Evolutionary conservation across 345 rosid species (phyloP).

Genomic region (Iberis pinnata): DNA sequence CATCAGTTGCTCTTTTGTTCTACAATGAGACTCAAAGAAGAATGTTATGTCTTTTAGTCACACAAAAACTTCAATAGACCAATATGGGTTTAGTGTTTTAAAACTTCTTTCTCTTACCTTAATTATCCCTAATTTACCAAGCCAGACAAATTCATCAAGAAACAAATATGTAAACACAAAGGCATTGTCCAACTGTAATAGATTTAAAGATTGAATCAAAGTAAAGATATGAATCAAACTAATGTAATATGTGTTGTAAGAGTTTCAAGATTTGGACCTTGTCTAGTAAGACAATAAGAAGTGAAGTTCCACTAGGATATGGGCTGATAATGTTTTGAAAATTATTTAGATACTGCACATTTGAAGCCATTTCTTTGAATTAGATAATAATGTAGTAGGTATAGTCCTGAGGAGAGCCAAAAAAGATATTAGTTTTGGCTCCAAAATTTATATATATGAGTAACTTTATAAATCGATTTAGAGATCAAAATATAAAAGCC

Average conservation of each 20-base stretch:
- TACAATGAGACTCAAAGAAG: slow-evolving; percentile 20
- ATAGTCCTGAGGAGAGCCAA: too few species aligned
- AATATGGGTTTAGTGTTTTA: neutral
- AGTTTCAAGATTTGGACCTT: slow-evolving; percentile 42
- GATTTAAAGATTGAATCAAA: neutral
- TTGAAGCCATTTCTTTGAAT: neutral
- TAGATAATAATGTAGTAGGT: neutral
- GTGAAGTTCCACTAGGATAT: slow-evolving; percentile 79
- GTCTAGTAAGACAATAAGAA: slow-evolving; percentile 78
- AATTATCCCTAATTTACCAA: slow-evolving; percentile 83
- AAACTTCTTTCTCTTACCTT: slow-evolving; percentile 54
- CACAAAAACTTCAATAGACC: neutral
- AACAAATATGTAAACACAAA: slow-evolving; percentile 80
- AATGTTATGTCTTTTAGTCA: slow-evolving; percentile 10
- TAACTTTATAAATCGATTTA: too few species aligned
- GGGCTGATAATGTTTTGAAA: slow-evolving; percentile 85
- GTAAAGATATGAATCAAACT: neutral
- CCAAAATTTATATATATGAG: too few species aligned
- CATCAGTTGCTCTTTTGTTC: slow-evolving; percentile 84
- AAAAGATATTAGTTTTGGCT: too few species aligned
- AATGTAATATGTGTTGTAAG: neutral
- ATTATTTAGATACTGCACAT: slow-evolving; percentile 78
- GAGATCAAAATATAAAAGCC: too few species aligned
- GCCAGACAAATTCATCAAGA: slow-evolving; percentile 97
- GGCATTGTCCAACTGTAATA: slow-evolving; percentile 79